Base-by-base conservation (phyloP, 331 rosid genomes). In the Malus hybrid region DNA sequence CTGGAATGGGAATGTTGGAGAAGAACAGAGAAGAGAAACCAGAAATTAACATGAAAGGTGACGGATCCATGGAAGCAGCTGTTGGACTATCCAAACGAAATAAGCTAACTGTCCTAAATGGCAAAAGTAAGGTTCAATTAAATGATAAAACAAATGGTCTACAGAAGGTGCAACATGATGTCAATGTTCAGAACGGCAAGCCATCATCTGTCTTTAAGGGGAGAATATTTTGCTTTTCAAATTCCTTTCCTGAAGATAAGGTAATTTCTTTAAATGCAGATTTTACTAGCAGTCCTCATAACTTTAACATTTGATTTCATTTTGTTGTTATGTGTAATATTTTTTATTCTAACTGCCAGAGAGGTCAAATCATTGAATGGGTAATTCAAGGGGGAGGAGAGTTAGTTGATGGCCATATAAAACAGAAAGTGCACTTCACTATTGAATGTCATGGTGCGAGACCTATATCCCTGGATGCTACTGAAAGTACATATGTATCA, bases 351-450 rank as follows among this genome's bases (percentile, higher is more conserved):
- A 67, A 72, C 61, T 80, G 61, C 71, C 81, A 92, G 99, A 92
- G 89, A 86, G 90, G 78, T 83, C 97, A 94, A 85, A 79, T 94
- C 68, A 78, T 86, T 75, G 86, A 94, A 76, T 94, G 99, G 97
- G 84, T 94, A 82, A 79, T 58, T 81, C 97, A 92, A 86, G 97
- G 97, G 70, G 89, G 89, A 81, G 97, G 99, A 69, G 79, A 82
- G 80, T 77, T 90, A 77, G 80, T 85, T 71, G 87, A 79, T 80
- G 90, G 82, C 75, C 74, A 75, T 70, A 53, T 71, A 75, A 84
- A 76, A 44, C 86, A 82, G 74, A 81, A 71, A 67, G 89, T 74
- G 75, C 89, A 89, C 75, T 92, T 86, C 80, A 87, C 72, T 61
- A 78, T 94, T 74, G 97, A 87, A 82, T 83, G 96, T 80, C 99